Evolutionary conservation across 1,284 basidiomycete genomes (phyloP), one percentile per base, ranked within the genome.

Genomic region (Ustilago bromivora): DNA sequence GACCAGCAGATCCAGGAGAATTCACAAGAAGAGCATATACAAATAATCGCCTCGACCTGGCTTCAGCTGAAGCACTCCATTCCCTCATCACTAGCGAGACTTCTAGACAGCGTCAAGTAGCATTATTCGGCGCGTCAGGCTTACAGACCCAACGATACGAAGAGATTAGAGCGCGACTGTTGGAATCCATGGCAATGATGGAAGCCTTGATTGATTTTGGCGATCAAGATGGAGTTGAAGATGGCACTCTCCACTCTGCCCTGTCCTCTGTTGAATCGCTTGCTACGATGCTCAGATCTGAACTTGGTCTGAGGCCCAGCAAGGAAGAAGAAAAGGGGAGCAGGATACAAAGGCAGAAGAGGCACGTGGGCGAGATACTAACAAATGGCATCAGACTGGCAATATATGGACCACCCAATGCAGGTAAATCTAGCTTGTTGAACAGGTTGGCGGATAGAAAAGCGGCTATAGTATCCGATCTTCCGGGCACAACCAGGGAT

Each of bases 131-230:
- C 23, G 88, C 89, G 84, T 93, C 93, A 74, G 76, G 88, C 82
- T 59, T 58, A 47, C 71, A 75, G 43, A 41, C 69, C 61, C 86
- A 87, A 23, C 88, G 89, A 57, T 93, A 92, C 75, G 90, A 93
- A 54, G 81, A 88, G 3, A 87, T 96, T 51, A 88, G 94, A 54
- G 82, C 84, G 9, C 89, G 90, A 32, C 90, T 94, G 32, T 89
- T 95, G 43, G 87, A 89, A 32, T 92, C 91, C 62, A 90, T 94
- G 55, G 91, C 94, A 12, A 89, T 91, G 73, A 88, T 93, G 0
- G 94, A 96, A 86, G 94, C 94, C 1, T 87, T 95, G 46, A 95
- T 96, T 65, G 94, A 96, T 85, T 96, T 96, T 85, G 92, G 92
- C 7, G 94, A 96, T 86, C 92, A 92, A 31, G 94, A 95, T 82